phyloP scores from a whole-genome alignment of 1,284 basidiomycete genomes.

The Chalciporus sp. region DNA sequence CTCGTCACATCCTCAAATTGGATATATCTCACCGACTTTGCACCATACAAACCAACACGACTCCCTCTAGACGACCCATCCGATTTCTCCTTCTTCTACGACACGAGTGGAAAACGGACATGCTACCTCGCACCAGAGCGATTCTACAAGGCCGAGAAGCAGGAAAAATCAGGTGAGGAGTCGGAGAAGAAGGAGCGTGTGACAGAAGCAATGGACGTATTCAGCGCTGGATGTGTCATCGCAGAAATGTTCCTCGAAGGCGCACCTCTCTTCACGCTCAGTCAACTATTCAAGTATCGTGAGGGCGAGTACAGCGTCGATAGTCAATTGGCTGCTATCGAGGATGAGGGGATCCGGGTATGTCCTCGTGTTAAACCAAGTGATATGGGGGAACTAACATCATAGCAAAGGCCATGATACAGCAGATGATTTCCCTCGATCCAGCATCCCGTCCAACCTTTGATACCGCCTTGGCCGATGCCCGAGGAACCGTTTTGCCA shows the following conservation, averaged over 20 bases:
- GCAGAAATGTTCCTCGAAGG: conserved; percentile 98
- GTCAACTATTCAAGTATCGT: conserved; percentile 94
- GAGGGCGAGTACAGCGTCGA: conserved; percentile 85
- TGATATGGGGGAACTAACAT: conserved; percentile 8
- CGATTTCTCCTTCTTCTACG: conserved; percentile 98
- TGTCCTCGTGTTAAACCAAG: conserved; percentile 22
- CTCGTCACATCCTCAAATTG: conserved; percentile 96
- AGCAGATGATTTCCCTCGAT: conserved; percentile 87
- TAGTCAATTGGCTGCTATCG: conserved; percentile 72
- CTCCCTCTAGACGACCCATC: conserved; percentile 96
- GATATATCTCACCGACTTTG: conserved; percentile 95
- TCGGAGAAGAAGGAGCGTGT: conserved; percentile 69
- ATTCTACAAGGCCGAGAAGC: conserved; percentile 85
- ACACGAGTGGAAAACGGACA: conserved; percentile 89
- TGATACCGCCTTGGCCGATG: conserved; percentile 76
- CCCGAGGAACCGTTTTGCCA: conserved; percentile 84
- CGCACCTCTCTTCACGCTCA: conserved; percentile 90
- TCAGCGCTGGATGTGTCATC: conserved; percentile 93
- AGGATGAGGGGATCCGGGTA: conserved; percentile 82
- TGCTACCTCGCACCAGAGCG: conserved; percentile 98
- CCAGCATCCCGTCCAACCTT: conserved; percentile 81
- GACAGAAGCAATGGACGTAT: conserved; percentile 98
- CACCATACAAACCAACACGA: conserved; percentile 95
- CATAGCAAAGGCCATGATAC: conserved; percentile 73
- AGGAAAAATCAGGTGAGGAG: conserved; percentile 50